Evolutionary conservation across 805 yeast genomes (phyloP), one percentile per base, ranked within the genome.

Genomic region (Suhomyces faveliae): DNA sequence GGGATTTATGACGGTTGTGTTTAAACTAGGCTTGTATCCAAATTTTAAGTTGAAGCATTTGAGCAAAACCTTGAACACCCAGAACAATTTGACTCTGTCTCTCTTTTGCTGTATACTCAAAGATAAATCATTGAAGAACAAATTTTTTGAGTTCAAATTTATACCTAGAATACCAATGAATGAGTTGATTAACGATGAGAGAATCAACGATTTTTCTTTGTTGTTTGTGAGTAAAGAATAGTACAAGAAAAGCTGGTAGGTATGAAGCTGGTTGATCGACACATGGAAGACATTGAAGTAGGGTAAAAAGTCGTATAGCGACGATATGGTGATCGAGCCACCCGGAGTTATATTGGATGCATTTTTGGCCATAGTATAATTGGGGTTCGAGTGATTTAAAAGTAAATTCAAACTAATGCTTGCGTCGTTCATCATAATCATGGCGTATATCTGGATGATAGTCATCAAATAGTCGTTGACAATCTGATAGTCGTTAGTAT

Each of bases 391-490:
- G 51, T 72, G 77, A 47, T 70, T 73, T 44, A 73, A 57, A 15
- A 71, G 53, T 43, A 71, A 53, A 51, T 71, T 67, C 66, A 78
- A 53, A 62, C 71, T 62, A 60, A 69, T 58, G 49, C 72, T 56
- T 56, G 78, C 73, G 63, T 79, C 71, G 54, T 77, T 79, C 63
- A 80, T 71, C 66, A 76, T 73, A 21, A 80, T 60, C 64, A 80
- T 77, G 27, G 81, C 74, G 56, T 79, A 79, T 12, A 79, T 68
- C 49, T 79, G 73, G n/a, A 63, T 74, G 54, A 58, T 73, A 35
- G 63, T 71, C 77, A 58, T 77, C 62, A 68, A 67, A 61, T 66
- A 70, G 40, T 69, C 68, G 47, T 65, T 78, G 55, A 60, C 76
- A 23, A 68, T 71, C 56, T 63, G 66, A 50, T 72, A 71, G 52